Evolutionary conservation across 495 filamentous ascomycete genomes (phyloP).

Genomic region (Tuber microsphaerosporum): DNA sequence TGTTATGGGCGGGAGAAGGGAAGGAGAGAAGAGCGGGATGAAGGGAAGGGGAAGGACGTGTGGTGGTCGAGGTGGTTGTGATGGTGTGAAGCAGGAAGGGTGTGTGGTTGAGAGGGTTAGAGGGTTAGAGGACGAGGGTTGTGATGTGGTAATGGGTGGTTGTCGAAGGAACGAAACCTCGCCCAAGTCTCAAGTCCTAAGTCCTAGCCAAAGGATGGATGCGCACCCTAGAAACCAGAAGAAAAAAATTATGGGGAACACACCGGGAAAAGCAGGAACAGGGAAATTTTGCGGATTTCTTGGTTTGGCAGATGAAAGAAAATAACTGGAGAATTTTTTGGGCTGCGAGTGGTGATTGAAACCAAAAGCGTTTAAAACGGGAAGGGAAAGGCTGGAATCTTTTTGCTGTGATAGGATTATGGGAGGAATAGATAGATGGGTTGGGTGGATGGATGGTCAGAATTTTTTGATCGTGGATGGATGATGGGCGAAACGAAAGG

Average conservation of each 20-base stretch:
- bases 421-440: conserved; percentile 22
- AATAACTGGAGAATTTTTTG: neutral
- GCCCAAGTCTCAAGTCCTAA: neutral
- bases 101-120: conserved; percentile 23
- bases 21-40: conserved; percentile 15
- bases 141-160: conserved; percentile 35
- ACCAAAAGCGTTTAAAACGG: conserved; percentile 25
- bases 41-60: conserved; percentile 5
- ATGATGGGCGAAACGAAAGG: neutral
- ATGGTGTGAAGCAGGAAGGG: conserved; percentile 13
- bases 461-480: conserved; percentile 1
- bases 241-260: conserved; percentile 3
- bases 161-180: conserved; percentile 36
- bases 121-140: conserved; percentile 24
- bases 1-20: conserved; percentile 3
- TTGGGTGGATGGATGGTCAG: conserved; percentile 42
- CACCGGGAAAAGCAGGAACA: neutral
- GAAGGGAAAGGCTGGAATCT: conserved; percentile 31
- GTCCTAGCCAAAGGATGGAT: neutral
- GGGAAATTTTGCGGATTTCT: neutral
- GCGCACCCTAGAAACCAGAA: neutral
- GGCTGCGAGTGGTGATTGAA: conserved; percentile 1
- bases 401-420: conserved; percentile 41
- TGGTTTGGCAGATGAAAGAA: neutral
- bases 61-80: neutral